Evolutionary conservation across 2,329 filamentous ascomycete genomes (phyloP).

Genomic region (Beauveria sp.): DNA sequence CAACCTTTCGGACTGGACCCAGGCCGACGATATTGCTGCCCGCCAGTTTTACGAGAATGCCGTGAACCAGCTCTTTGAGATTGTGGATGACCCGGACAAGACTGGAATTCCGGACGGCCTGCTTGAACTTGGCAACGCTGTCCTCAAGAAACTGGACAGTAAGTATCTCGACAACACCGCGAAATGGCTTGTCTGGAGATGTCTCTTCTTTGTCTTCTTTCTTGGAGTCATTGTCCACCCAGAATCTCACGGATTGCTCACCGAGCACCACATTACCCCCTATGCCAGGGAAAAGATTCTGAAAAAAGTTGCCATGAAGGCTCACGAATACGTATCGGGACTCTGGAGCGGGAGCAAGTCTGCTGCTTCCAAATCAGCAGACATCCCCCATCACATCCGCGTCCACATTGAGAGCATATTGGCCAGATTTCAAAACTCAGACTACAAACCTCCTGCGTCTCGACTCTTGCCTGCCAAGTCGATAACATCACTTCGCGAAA

Average conservation of each 20-base stretch:
- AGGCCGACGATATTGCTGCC: constrained; percentile 72
- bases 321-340: constrained; percentile 72
- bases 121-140: constrained; percentile 75
- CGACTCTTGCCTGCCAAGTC: constrained; percentile 64
- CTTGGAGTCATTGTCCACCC: constrained; percentile 79
- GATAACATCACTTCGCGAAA: constrained; percentile 65
- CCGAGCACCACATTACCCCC: constrained; percentile 87
- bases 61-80: constrained; percentile 71
- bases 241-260: constrained; percentile 71
- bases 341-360: constrained; percentile 63
- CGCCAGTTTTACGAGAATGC: constrained; percentile 85
- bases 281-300: constrained; percentile 78
- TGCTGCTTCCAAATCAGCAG: constrained; percentile 38
- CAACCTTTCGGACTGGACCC: constrained; percentile 64
- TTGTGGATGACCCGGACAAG: constrained; percentile 76
- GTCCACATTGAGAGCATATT: constrained; percentile 66
- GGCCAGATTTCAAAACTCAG: constrained; percentile 51
- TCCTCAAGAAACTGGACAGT: constrained; percentile 67
- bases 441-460: constrained; percentile 40
- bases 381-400: constrained; percentile 54
- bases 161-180: constrained; percentile 68
- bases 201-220: constrained; percentile 85
- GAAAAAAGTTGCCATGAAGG: constrained; percentile 71
- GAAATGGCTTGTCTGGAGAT: constrained; percentile 80
- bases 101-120: constrained; percentile 83